Evolutionary conservation across 768 basidiomycete genomes (phyloP).

Genomic region (Leccinum longicurvipes): DNA sequence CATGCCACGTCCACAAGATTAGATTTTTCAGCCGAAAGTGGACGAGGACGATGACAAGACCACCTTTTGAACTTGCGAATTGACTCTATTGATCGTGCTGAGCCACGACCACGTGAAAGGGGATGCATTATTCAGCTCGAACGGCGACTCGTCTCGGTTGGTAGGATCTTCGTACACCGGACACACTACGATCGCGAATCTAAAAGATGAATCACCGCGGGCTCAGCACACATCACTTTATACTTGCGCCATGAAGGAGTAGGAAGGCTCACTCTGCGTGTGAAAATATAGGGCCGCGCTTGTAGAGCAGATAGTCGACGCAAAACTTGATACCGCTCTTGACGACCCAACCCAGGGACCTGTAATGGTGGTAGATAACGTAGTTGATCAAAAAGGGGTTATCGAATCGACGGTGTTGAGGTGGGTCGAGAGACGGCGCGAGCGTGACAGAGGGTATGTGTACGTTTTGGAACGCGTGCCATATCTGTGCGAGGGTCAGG

Average conservation of each 20-base stretch:
- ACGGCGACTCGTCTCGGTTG: conserved; percentile 65
- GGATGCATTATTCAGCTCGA: conserved; percentile 58
- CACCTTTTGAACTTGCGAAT: conserved; percentile 97
- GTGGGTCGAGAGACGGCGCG: conserved; percentile 26
- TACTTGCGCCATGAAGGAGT: neutral
- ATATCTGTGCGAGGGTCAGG: conserved; percentile 57
- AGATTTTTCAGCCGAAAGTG: neutral
- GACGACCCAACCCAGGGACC: conserved; percentile 95
- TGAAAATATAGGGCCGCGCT: conserved; percentile 88
- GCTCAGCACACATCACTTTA: neutral
- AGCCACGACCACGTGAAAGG: conserved; percentile 95
- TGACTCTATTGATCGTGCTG: conserved; percentile 94
- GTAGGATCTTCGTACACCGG: conserved; percentile 84
- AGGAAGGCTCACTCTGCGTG: conserved; percentile 81
- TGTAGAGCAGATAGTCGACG: conserved; percentile 91
- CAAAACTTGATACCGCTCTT: conserved; percentile 97
- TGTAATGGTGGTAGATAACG: conserved; percentile 89
- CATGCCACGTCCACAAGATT: conserved; percentile 1
- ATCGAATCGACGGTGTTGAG: conserved; percentile 56
- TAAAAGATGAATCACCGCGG: conserved; percentile 30
- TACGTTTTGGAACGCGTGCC: conserved; percentile 58
- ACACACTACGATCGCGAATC: conserved; percentile 87
- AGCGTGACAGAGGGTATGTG: conserved; percentile 43
- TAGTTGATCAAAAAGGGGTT: conserved; percentile 93
- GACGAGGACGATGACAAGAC: conserved; percentile 46